Base-by-base conservation (phyloP, 116 monocot species). In the Thalassia testudinum region DNA sequence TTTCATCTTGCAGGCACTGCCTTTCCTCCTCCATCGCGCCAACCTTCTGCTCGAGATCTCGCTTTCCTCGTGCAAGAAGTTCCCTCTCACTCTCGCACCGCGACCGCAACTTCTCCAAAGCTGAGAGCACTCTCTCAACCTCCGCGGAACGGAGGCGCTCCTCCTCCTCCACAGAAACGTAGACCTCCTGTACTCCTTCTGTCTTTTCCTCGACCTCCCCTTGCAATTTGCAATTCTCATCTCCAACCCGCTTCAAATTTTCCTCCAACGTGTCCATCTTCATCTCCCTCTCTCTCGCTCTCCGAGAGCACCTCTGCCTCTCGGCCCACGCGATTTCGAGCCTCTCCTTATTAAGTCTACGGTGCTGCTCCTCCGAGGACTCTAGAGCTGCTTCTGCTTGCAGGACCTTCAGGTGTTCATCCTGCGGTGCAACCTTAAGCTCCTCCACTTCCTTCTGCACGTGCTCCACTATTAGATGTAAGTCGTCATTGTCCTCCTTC, bases 311-410 rank as follows among this genome's bases (percentile, higher is more conserved):
- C 23, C 26, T 63, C 53, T 82, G 63, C 17, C 62, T 29, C 40
- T 85, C 71, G 5, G 58, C 12, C 8, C 24, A 23, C 45, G 81
- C 29, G 54, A 27, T 44, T 17, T 64, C 51, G 42, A 57, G 28
- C 43, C 81, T 64, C 27, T 78, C 69, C 47, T 79, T 70, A n/a
- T n/a, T n/a, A 66, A 69, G 70, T 51, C 73, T 43, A 14, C 55
- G 24, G 37, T 71, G 54, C 34, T 62, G 13, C 21, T 74, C 54
- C 40, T 70, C 63, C 50, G 73, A n/a, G 13, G 70, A 56, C 14
- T 55, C 60, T 10, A 74, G 65, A 60, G 82, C 58, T 21, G 21
- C 29, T 59, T 73, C 73, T 47, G 62, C 65, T n/a, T 64, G 52
- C 27, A 67, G 37, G 0, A 20, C 29, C 27, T 55, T 44, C 15